These are phyloP conservation scores for Psidium friedrichsthalianum DNA, from an alignment of 345 rosid species.

Conservation along the genomic window DNA sequence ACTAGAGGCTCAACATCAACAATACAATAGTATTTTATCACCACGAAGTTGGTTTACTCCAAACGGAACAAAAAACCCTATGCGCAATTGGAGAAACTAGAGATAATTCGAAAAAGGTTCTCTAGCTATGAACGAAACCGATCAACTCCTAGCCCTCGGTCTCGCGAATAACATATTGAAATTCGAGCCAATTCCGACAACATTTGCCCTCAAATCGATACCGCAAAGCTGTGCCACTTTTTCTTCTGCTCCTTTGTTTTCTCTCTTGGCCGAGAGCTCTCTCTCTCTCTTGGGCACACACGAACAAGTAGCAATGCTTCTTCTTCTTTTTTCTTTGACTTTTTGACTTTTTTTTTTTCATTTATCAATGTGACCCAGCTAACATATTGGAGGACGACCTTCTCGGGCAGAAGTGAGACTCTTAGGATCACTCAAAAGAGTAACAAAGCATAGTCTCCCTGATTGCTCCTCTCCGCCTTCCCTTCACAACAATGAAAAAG, in stretches of 20 bases:
- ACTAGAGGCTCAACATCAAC: no score
- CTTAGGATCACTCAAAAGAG: background rate
- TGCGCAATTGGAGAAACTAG: background rate
- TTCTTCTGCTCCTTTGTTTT: no score
- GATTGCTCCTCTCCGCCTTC: background rate
- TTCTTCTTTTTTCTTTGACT: no score
- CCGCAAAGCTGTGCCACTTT: background rate
- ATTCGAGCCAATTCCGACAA: background rate
- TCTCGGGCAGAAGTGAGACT: background rate
- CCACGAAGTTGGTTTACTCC: no score
- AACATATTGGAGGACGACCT: background rate
- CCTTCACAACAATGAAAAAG: background rate
- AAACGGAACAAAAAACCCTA: no score
- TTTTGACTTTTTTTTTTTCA: no score
- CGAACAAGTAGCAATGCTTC: no score
- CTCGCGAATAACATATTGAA: background rate
- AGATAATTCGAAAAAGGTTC: background rate
- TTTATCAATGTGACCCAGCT: no score
- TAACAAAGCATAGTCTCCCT: background rate
- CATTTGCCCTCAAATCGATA: background rate
- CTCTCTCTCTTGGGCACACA: background rate
- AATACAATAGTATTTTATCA: no score
- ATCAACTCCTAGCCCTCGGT: background rate
- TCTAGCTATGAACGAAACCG: background rate
- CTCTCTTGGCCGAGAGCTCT: no score